phyloP scores from a whole-genome alignment of 495 filamentous ascomycete genomes.

The Neurospora sp. region DNA sequence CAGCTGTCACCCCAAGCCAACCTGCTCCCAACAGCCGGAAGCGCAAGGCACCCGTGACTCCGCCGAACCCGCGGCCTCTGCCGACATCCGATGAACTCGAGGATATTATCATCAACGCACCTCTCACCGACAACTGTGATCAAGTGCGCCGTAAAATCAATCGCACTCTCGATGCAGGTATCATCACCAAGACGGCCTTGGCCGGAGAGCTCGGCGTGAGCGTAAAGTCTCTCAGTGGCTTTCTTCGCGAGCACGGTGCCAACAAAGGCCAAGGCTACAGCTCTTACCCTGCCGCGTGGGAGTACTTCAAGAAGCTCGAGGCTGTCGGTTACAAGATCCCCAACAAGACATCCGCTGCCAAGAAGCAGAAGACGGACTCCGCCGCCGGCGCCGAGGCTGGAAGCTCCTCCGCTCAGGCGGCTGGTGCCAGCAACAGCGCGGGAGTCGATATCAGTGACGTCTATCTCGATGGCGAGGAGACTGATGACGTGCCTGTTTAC shows the following conservation, averaged over 20 bases:
- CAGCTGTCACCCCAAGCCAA: background rate
- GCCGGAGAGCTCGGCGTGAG: conserved; percentile 27
- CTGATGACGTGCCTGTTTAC: conserved; percentile 34
- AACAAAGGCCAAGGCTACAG: conserved; percentile 18
- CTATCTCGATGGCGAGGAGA: conserved; percentile 32
- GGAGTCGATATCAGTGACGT: conserved; percentile 26
- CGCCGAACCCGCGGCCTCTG: conserved; percentile 11
- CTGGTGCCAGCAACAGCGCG: conserved; percentile 2
- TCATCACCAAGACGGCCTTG: conserved; percentile 40
- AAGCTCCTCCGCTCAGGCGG: background rate
- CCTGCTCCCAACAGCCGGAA: conserved; percentile 17
- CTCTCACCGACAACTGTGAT: conserved; percentile 23
- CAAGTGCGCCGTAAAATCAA: conserved; percentile 36
- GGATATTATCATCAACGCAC: conserved; percentile 11
- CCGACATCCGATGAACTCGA: conserved; percentile 7
- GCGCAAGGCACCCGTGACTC: conserved; percentile 21
- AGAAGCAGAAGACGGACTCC: conserved; percentile 20
- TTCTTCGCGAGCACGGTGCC: conserved; percentile 27
- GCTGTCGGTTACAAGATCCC: conserved; percentile 20
- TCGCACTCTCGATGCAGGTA: conserved; percentile 30
- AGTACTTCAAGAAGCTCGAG: conserved; percentile 27
- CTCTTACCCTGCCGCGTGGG: conserved; percentile 21
- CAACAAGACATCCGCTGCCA: conserved; percentile 2
- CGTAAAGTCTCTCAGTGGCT: conserved; percentile 21
- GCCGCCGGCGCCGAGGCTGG: conserved; percentile 1